Evolutionary conservation across 1,284 basidiomycete species (phyloP).

Genomic region (Rhizopogon parksii): DNA sequence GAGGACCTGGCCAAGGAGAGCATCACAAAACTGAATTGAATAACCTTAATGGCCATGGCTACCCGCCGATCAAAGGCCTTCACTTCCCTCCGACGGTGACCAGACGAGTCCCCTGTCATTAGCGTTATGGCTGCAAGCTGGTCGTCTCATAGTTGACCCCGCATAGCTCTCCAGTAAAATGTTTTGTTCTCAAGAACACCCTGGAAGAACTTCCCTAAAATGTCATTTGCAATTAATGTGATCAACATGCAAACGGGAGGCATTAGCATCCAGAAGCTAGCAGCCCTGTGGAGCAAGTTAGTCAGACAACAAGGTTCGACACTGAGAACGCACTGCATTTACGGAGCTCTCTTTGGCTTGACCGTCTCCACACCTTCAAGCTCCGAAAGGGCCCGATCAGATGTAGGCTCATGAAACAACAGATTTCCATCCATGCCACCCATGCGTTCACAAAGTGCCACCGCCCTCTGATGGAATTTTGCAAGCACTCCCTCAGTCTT

Average conservation of each 20-base stretch:
- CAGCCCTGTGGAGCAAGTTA: conserved; percentile 16
- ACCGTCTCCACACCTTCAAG: conserved; percentile 7
- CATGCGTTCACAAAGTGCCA: conserved; percentile 25
- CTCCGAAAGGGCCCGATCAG: not conserved
- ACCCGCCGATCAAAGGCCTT: not conserved
- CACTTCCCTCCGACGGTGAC: not conserved
- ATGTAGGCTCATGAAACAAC: not conserved
- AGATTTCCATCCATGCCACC: conserved; percentile 22
- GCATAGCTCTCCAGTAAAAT: too few relatives aligned
- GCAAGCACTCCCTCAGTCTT: conserved; percentile 22
- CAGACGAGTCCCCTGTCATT: too few relatives aligned
- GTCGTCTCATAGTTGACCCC: not conserved
- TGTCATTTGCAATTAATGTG: not conserved
- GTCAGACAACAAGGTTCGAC: not conserved
- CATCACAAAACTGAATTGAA: not conserved
- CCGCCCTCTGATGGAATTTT: conserved; percentile 24
- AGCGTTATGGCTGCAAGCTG: too few relatives aligned
- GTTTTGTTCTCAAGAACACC: not conserved
- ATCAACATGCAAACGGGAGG: not conserved
- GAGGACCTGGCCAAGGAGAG: not conserved
- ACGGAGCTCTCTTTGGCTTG: conserved; percentile 18
- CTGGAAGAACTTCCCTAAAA: not conserved
- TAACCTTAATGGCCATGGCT: not conserved
- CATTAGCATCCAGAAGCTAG: conserved; percentile 10
- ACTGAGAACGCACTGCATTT: conserved; percentile 8